Base-by-base conservation (phyloP, 116 monocot species). In the Zostera marina region DNA sequence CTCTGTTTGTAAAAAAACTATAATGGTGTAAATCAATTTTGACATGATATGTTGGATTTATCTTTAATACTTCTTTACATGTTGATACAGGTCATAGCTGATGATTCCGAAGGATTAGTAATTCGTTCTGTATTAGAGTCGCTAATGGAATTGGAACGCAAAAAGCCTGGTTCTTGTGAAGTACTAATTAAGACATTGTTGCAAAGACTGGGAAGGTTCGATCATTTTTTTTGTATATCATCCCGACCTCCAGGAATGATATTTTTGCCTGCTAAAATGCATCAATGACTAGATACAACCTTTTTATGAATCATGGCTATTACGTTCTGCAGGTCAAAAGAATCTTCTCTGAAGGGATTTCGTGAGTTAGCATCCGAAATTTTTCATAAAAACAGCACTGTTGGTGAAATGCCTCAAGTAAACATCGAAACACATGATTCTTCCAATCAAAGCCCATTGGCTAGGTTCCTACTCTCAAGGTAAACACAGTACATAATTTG, bases 381-480 rank as follows among this genome's bases (percentile, higher is more conserved):
- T 26, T 79, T 88, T 54, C 9, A 63, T 11, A 84, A 69, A 53
- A 79, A 58, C 52, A 56, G 23, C 38, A 63, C 65, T 32, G 44
- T 47, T 24, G 11, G 58, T 4, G 73, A 71, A 84, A 70, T 21
- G 7, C 32, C 40, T 14, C 41, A 14, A 62, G 70, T 63, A 16
- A 74, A 63, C 54, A 20, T 51, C 7, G 72, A 72, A 24, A 25
- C 70, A 16, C 38, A 60, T 9, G 84, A 88, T 4, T 52, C 68
- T 23, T 63, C 78, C 12, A 72, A 52, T 63, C 61, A 81, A 51
- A 87, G 84, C 54, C 79, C 93, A 43, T 79, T 93, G 26, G 84
- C 88, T 10, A 93, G 76, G 64, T 93, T 93, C 65, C 93, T 93
- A 53, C 81, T 93, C 22, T 64, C 81, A 39, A 93, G 88, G 93